Evolutionary conservation across 2,329 filamentous ascomycete species (phyloP), one percentile per base, ranked within the genome.

Genomic region (Clonostachys byssicola): DNA sequence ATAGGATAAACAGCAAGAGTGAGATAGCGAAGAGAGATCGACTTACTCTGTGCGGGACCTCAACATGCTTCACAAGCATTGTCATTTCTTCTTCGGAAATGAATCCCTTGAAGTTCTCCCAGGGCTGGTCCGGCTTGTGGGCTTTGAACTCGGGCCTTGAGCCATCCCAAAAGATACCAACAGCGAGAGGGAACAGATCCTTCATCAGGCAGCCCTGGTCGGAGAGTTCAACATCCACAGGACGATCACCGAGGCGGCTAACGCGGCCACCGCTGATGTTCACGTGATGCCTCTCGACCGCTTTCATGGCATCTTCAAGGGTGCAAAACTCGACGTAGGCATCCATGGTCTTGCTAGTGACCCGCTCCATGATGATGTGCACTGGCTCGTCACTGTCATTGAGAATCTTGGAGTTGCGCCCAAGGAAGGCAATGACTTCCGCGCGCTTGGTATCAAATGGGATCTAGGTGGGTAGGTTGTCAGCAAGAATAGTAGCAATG

Each of bases 331-430:
- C 81, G 40, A 82, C 73, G 50, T 76, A 85, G 5, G 74, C 77
- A 50, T 84, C 80, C 60, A 80, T 74, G 1, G 81, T 84, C 71
- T 83, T 84, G 57, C 74, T 75, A 4, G 78, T 79, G 18, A 75
- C 70, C n/a, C 79, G 73, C 47, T 84, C 81, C 80, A 84, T 83
- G 54, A 83, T 80, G 52, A 84, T 82, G 49, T 84, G 81, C 8
- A 85, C 68, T 1, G 78, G 74, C 54, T 82, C 80, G 6, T 78
- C 68, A 3, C 57, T 59, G 49, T 83, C 79, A 33, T 72, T 75
- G 42, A 81, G 60, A 34, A 83, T 71, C 48, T 71, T 74, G 18
- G 77, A 73, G 54, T 78, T 81, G 44, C 77, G 74, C 4, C 81
- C 81, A 16, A 84, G 66, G 54, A 83, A 79, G 2, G 80, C 79